These are phyloP conservation scores for Acanthamoeba divionensis DNA, from an alignment of 208 protist genomes.

Conservation along the genomic window DNA sequence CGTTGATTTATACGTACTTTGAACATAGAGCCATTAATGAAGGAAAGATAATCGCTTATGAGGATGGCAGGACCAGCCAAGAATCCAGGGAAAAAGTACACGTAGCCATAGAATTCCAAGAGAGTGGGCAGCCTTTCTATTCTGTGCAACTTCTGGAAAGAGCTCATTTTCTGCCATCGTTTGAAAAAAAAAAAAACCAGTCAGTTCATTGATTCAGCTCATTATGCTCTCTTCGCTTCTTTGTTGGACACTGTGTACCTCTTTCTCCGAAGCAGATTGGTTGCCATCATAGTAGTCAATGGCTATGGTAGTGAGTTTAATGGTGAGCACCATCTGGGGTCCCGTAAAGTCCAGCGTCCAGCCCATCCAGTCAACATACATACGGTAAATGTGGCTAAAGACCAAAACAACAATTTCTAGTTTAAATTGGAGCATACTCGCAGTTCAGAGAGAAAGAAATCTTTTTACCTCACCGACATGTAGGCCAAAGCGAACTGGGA, in stretches of 20 bases:
- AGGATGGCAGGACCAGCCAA: conserved; percentile 74
- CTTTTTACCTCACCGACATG: conserved; percentile 13
- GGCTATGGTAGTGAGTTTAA: conserved; percentile 71
- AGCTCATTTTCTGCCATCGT: background rate
- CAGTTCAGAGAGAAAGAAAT: background rate
- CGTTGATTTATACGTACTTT: background rate
- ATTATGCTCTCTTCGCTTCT: background rate
- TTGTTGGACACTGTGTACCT: background rate
- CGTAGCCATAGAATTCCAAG: conserved; percentile 72
- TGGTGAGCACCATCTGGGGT: conserved; percentile 76
- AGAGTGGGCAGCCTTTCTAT: conserved; percentile 67
- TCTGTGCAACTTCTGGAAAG: conserved; percentile 22
- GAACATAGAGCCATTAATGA: conserved; percentile 51
- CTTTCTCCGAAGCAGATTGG: background rate
- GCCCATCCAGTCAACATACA: conserved; percentile 74
- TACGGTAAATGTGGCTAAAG: conserved; percentile 72
- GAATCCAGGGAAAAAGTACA: conserved; percentile 73
- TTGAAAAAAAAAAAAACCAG: too few relatives aligned
- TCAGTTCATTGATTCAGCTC: too few relatives aligned
- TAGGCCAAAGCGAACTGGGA: conserved; percentile 10
- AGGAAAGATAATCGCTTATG: conserved; percentile 70
- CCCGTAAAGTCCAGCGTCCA: conserved; percentile 76
- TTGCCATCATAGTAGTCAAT: conserved; percentile 72
- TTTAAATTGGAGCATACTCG: background rate
- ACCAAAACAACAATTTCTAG: background rate